phyloP scores from a whole-genome alignment of 345 rosid genomes.

The Draba incana region DNA sequence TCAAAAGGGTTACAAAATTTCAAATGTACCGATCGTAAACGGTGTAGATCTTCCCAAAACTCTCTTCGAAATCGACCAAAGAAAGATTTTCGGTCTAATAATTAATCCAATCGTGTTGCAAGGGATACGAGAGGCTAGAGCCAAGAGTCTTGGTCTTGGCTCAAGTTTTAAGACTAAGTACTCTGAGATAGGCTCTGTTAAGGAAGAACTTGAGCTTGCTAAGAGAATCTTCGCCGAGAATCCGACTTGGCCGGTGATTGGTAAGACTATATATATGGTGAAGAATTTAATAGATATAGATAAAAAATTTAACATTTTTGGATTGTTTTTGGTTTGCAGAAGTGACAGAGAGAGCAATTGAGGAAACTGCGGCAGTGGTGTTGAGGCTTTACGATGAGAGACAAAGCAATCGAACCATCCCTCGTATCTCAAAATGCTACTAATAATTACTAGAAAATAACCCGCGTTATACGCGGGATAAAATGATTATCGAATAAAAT shows the following conservation, averaged over 20 bases:
- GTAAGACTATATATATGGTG: conserved; percentile 45
- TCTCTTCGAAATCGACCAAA: conserved; percentile 64
- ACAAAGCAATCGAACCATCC: conserved; percentile 67
- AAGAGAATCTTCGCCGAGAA: conserved; percentile 65
- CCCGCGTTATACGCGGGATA: too few species aligned
- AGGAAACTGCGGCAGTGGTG: conserved; percentile 87
- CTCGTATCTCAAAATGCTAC: conserved; percentile 75
- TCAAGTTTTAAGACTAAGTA: conserved; percentile 59
- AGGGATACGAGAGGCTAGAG: conserved; percentile 74
- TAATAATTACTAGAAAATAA: too few species aligned
- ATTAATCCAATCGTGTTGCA: conserved; percentile 74
- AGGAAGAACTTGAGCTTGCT: conserved; percentile 69
- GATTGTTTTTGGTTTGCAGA: conserved; percentile 53
- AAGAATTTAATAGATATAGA: not conserved
- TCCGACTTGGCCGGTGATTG: conserved; percentile 86
- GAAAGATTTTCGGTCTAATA: conserved; percentile 77
- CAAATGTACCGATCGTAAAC: conserved; percentile 81
- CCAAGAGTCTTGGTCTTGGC: conserved; percentile 68
- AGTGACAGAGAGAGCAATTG: conserved; percentile 89
- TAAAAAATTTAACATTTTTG: not conserved
- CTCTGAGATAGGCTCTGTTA: conserved; percentile 76
- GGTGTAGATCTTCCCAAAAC: conserved; percentile 65
- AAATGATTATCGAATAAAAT: too few species aligned
- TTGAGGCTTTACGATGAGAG: conserved; percentile 77
- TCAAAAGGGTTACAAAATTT: conserved; percentile 86